phyloP scores from a whole-genome alignment of 2,329 filamentous ascomycete genomes.

The Metarhizium brunneum region DNA sequence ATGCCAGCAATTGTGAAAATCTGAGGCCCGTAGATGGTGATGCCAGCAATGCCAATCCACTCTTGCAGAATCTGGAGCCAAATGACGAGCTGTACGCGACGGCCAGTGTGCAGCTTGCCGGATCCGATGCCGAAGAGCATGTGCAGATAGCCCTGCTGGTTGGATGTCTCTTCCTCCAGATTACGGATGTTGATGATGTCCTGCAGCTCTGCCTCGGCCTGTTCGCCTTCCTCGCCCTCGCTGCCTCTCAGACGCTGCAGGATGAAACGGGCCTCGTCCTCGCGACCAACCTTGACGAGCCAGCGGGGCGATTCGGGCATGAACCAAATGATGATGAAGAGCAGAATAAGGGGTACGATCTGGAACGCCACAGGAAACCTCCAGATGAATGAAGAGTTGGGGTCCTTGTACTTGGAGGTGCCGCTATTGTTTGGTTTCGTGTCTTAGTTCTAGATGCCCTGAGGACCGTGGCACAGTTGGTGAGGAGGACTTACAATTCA shows the following conservation, averaged over 20 bases:
- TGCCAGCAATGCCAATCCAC: slow-evolving; percentile 61
- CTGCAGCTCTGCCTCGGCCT: slow-evolving; percentile 54
- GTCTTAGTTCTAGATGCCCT: not conserved
- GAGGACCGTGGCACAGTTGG: not conserved
- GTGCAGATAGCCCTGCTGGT: slow-evolving; percentile 48
- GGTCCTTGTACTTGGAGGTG: slow-evolving; percentile 50
- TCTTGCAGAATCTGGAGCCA: slow-evolving; percentile 66
- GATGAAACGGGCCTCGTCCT: slow-evolving; percentile 59
- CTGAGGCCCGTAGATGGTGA: slow-evolving; percentile 49
- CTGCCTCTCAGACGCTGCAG: slow-evolving; percentile 54
- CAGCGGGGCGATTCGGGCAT: slow-evolving; percentile 63
- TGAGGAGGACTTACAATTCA: slow-evolving; percentile 29
- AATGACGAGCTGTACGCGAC: slow-evolving; percentile 59
- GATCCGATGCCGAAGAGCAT: slow-evolving; percentile 62
- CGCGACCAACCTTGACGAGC: slow-evolving; percentile 56
- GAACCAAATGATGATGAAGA: slow-evolving; percentile 51
- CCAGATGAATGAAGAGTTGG: slow-evolving; percentile 51
- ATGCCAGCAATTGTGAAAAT: slow-evolving; percentile 63
- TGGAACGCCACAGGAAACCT: slow-evolving; percentile 63
- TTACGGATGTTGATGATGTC: slow-evolving; percentile 58
- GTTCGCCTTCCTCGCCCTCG: slow-evolving; percentile 38
- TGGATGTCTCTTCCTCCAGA: slow-evolving; percentile 51
- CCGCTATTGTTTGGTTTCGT: slow-evolving; percentile 22
- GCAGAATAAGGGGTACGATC: slow-evolving; percentile 50
- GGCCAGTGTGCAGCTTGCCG: slow-evolving; percentile 55